A percentile compares a stretch with the other conserved stretches of the same genome.
Evolutionary conservation across 2,329 filamentous ascomycete genomes (phyloP).

Genomic region (Achaetomium macrosporum): DNA sequence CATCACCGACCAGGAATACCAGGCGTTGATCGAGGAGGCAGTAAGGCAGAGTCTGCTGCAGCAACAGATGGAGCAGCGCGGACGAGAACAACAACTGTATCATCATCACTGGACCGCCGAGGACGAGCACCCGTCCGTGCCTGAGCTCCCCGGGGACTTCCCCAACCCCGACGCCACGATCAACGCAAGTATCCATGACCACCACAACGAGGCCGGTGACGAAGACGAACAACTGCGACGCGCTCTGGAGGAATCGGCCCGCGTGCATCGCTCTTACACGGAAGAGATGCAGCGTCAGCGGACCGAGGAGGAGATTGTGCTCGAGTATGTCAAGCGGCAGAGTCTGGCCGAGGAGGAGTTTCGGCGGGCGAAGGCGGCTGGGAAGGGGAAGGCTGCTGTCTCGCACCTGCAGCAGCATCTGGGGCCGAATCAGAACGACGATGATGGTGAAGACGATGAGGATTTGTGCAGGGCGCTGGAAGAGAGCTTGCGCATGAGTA

Average conservation of each 20-base stretch:
- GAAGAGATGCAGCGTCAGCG: constrained; percentile 38
- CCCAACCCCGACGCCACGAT: neutral
- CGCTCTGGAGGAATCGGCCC: constrained; percentile 43
- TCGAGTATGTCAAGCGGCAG: constrained; percentile 74
- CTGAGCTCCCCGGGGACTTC: constrained; percentile 1
- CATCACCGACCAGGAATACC: constrained; percentile 54
- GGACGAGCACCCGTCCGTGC: constrained; percentile 1
- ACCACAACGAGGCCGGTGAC: constrained; percentile 4
- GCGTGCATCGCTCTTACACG: constrained; percentile 39
- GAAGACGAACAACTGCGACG: constrained; percentile 42
- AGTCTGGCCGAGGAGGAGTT: constrained; percentile 63
- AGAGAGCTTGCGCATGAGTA: constrained; percentile 45
- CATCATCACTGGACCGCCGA: constrained; percentile 12
- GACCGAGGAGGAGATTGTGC: constrained; percentile 65
- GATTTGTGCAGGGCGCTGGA: constrained; percentile 51
- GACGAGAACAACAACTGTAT: constrained; percentile 12
- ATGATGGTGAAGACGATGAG: constrained; percentile 40
- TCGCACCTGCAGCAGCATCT: no score
- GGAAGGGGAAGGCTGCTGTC: constrained; percentile 29
- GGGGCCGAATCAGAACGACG: no score
- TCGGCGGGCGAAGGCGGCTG: constrained; percentile 30
- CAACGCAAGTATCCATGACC: neutral
- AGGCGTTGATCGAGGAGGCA: constrained; percentile 50
- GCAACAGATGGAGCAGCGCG: constrained; percentile 11
- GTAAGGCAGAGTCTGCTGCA: constrained; percentile 45